Conservation (phyloP, 208 protist species). For the Kentomonas sorsogonicus region DNA sequence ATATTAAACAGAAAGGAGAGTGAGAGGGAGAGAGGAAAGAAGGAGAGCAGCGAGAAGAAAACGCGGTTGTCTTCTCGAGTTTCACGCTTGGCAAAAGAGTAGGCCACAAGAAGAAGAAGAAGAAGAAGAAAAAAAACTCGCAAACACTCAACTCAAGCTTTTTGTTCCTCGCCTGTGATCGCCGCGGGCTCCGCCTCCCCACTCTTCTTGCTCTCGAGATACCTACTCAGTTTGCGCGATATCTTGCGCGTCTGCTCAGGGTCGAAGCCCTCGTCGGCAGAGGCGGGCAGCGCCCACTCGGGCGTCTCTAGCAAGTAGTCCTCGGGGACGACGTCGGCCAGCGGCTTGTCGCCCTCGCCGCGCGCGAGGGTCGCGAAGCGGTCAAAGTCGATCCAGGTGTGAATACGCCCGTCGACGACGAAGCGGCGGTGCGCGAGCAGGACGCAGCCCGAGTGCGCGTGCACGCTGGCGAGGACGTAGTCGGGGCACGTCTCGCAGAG, state of each 20-base stretch:
- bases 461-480: conserved; percentile 76
- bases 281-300: conserved; percentile 59
- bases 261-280: conserved; percentile 79
- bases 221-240: conserved; percentile 31
- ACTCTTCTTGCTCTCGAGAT: too few relatives aligned
- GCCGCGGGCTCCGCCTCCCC: not conserved
- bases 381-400: conserved; percentile 89
- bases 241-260: conserved; percentile 68
- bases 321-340: conserved; percentile 36
- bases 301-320: conserved; percentile 78
- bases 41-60: too few relatives aligned
- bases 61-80: too few relatives aligned
- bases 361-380: conserved; percentile 62
- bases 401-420: conserved; percentile 44
- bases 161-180: not conserved
- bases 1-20: too few relatives aligned
- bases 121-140: too few relatives aligned
- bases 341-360: conserved; percentile 11
- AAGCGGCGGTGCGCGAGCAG: conserved; percentile 78
- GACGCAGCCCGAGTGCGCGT: conserved; percentile 89
- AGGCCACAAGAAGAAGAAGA: too few relatives aligned
- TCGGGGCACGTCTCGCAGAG: conserved; percentile 55
- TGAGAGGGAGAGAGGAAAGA: too few relatives aligned
- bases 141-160: too few relatives aligned
- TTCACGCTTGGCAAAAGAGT: too few relatives aligned